Percentiles rank a stretch among this genome's conserved stretches.
These are phyloP conservation scores for Fusarium agapanthi DNA, from an alignment of 2,329 filamentous ascomycete species.

Conservation along the genomic window DNA sequence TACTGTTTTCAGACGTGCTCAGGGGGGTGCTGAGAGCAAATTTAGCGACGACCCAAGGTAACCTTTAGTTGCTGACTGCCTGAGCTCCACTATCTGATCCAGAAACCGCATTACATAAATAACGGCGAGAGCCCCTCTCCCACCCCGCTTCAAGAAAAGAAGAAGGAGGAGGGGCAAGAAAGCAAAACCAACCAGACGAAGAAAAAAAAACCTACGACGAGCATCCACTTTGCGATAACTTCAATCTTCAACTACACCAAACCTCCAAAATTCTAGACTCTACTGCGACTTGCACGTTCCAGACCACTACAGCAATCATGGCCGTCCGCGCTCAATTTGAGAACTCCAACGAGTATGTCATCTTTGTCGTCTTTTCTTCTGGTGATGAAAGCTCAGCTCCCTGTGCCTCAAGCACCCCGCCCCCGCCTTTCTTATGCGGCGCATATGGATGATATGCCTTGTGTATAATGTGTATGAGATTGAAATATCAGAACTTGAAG, in stretches of 20 bases:
- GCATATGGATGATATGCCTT: not conserved
- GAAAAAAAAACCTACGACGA: constrained; percentile 30
- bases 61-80: not conserved
- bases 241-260: not conserved
- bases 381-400: constrained; percentile 25
- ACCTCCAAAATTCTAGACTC: constrained; percentile 29
- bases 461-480: not conserved
- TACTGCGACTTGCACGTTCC: constrained; percentile 21
- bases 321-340: constrained; percentile 81
- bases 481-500: not conserved
- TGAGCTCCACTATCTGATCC: constrained; percentile 5
- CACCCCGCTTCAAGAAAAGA: not conserved
- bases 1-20: constrained; percentile 5
- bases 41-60: not conserved
- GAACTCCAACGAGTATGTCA: constrained; percentile 86
- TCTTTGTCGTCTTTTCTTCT: not conserved
- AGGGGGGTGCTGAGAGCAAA: not conserved
- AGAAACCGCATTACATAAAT: constrained; percentile 36
- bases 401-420: constrained; percentile 32
- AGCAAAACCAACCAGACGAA: not conserved
- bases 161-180: not conserved
- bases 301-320: constrained; percentile 56
- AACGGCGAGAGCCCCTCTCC: constrained; percentile 27
- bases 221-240: constrained; percentile 34
- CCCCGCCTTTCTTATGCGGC: constrained; percentile 35